Conservation (phyloP, 2,329 filamentous ascomycete genomes). For the Zasmidium angulare region DNA sequence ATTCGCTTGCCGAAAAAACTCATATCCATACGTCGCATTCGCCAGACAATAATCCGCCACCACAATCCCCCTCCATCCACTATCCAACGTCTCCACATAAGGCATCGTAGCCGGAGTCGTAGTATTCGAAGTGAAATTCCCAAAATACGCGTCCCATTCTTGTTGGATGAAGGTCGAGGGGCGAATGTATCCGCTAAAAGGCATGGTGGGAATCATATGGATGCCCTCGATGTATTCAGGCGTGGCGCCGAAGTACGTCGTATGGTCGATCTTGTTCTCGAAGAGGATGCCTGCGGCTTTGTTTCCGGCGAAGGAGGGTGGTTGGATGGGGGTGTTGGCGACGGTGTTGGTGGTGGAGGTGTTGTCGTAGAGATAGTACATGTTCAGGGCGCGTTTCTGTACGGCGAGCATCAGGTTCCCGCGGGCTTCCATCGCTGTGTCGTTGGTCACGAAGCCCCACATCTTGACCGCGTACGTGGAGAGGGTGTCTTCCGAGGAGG, state of each 20-base stretch:
- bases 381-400: slow-evolving; percentile 68
- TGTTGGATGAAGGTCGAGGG: slow-evolving; percentile 69
- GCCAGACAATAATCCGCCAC: slow-evolving; percentile 79
- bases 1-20: slow-evolving; percentile 67
- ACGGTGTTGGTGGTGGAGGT: slow-evolving; percentile 57
- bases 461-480: slow-evolving; percentile 85
- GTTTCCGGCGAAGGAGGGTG: slow-evolving; percentile 75
- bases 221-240: slow-evolving; percentile 58
- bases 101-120: slow-evolving; percentile 3
- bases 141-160: slow-evolving; percentile 82
- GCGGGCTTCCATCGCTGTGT: slow-evolving; percentile 75
- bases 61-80: slow-evolving; percentile 84
- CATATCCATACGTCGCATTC: slow-evolving; percentile 67
- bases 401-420: slow-evolving; percentile 81
- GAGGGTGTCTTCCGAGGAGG: slow-evolving; percentile 87
- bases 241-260: slow-evolving; percentile 75
- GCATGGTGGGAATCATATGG: slow-evolving; percentile 77
- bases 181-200: slow-evolving; percentile 67
- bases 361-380: slow-evolving; percentile 86
- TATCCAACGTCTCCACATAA: slow-evolving; percentile 59
- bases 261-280: slow-evolving; percentile 93
- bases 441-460: slow-evolving; percentile 81
- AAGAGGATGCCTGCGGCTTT: slow-evolving; percentile 68
- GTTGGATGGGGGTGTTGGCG: slow-evolving; percentile 55
- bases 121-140: slow-evolving; percentile 52